phyloP scores from a whole-genome alignment of 495 filamentous ascomycete genomes.

The Polyplosphaeria fusca region DNA sequence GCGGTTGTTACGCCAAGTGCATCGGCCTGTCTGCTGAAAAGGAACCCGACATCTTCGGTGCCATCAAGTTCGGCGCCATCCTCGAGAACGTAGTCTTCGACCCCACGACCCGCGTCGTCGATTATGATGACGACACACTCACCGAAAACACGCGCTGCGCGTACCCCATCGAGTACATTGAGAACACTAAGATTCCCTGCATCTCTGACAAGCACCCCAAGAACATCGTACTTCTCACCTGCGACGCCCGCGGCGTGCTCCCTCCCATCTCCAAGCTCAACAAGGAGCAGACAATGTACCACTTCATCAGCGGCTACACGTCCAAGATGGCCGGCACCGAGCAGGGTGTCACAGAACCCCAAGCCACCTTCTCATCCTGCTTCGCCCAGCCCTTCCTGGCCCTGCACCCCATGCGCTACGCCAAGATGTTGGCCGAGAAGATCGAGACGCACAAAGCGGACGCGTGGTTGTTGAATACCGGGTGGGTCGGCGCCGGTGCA shows the following conservation, averaged over 20 bases:
- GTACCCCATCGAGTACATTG: conserved; percentile 98
- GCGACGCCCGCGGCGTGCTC: conserved; percentile 94
- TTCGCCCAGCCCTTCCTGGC: conserved; percentile 99
- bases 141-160: conserved; percentile 98
- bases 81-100: conserved; percentile 98
- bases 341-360: conserved; percentile 91
- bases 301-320: conserved; percentile 99
- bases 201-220: conserved; percentile 78
- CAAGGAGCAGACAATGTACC: conserved; percentile 97
- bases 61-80: conserved; percentile 94
- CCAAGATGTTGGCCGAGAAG: conserved; percentile 96
- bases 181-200: conserved; percentile 98
- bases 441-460: conserved; percentile 92
- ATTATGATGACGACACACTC: conserved; percentile 92
- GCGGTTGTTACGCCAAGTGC: conserved; percentile 98
- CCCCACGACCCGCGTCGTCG: conserved; percentile 79
- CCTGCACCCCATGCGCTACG: conserved; percentile 98
- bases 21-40: conserved; percentile 97
- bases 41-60: conserved; percentile 94
- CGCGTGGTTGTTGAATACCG: conserved; percentile 98
- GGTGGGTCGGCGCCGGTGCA: conserved; percentile 96
- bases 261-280: conserved; percentile 97
- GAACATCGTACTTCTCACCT: conserved; percentile 98
- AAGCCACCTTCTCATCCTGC: conserved; percentile 98
- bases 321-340: conserved; percentile 99